A percentile compares a stretch with the other conserved stretches of the same genome.
phyloP scores from a whole-genome alignment of 1,284 basidiomycete species.

The Cutaneotrichosporon curvatum region DNA sequence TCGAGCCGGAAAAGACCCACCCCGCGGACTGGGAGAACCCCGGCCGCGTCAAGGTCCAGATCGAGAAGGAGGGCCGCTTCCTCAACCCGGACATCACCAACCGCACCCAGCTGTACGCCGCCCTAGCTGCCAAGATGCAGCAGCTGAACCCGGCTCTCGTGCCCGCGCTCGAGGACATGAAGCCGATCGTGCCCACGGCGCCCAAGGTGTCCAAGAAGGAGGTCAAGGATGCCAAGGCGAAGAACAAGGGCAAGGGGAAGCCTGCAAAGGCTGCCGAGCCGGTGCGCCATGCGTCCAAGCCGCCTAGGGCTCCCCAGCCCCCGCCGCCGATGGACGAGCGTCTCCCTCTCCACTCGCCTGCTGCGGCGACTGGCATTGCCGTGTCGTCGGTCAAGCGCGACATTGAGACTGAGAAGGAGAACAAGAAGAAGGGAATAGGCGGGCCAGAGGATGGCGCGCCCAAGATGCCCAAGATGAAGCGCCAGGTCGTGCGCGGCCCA shows the following conservation, averaged over 20 bases:
- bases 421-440: conserved; percentile 38
- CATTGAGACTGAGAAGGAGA: conserved; percentile 43
- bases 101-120: conserved; percentile 78
- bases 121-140: conserved; percentile 68
- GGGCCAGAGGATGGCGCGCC: conserved; percentile 18
- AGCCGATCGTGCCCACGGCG: conserved; percentile 12
- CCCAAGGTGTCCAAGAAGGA: conserved; percentile 13
- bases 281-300: conserved; percentile 21
- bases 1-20: conserved; percentile 77
- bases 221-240: conserved; percentile 6
- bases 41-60: conserved; percentile 81
- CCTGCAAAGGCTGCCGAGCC: not conserved
- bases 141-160: conserved; percentile 61
- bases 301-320: conserved; percentile 35
- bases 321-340: conserved; percentile 41
- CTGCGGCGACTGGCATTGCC: conserved; percentile 41
- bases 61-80: conserved; percentile 70
- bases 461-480: conserved; percentile 41
- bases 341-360: conserved; percentile 41
- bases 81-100: conserved; percentile 67
- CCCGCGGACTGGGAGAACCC: conserved; percentile 97
- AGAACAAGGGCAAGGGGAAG: conserved; percentile 10
- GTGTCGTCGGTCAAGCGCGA: conserved; percentile 41
- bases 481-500: conserved; percentile 34
- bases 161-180: conserved; percentile 7